A percentile compares a stretch with the other conserved stretches of the same genome.
phyloP scores from a whole-genome alignment of 306 rosid genomes.

The Cicer arietinum region DNA sequence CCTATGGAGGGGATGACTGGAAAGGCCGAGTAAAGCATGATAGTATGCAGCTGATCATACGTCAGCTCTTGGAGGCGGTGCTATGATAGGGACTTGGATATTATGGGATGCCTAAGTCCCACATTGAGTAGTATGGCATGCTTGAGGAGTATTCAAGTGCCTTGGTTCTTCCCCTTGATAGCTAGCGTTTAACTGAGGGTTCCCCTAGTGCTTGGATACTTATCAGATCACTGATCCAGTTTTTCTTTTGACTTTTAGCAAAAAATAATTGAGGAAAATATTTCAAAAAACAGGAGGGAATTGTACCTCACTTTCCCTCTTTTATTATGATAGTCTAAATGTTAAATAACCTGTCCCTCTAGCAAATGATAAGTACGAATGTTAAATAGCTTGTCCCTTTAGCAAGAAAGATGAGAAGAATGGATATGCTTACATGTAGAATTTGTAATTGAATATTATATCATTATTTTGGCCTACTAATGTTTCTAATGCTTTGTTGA shows the following conservation, averaged over 20 bases:
- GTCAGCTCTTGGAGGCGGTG: no score
- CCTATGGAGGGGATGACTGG: no score
- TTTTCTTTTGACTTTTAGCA: conserved; percentile 17
- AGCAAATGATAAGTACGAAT: conserved; percentile 21
- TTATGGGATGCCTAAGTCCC: neutral
- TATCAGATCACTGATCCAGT: neutral
- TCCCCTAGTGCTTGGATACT: conserved; percentile 5
- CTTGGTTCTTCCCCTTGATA: neutral
- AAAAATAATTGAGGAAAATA: conserved; percentile 18
- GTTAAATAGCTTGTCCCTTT: conserved; percentile 27
- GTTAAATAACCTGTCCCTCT: conserved; percentile 30
- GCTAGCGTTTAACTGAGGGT: neutral
- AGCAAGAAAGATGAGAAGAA: conserved; percentile 29
- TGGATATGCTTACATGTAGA: conserved; percentile 12
- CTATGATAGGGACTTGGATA: conserved; percentile 3
- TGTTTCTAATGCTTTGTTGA: conserved; percentile 50
- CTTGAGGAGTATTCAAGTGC: conserved; percentile 1
- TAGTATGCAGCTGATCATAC: no score
- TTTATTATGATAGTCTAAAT: conserved; percentile 16
- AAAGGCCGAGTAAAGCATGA: no score
- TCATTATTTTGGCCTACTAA: conserved; percentile 24
- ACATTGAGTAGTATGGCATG: neutral
- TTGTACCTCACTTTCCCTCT: conserved; percentile 23
- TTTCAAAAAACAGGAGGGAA: conserved; percentile 23
- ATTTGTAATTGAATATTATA: conserved; percentile 4